A percentile compares a stretch with the other conserved stretches of the same genome.
phyloP scores from a whole-genome alignment of 805 yeast species.

The Torulaspora maleeae region DNA sequence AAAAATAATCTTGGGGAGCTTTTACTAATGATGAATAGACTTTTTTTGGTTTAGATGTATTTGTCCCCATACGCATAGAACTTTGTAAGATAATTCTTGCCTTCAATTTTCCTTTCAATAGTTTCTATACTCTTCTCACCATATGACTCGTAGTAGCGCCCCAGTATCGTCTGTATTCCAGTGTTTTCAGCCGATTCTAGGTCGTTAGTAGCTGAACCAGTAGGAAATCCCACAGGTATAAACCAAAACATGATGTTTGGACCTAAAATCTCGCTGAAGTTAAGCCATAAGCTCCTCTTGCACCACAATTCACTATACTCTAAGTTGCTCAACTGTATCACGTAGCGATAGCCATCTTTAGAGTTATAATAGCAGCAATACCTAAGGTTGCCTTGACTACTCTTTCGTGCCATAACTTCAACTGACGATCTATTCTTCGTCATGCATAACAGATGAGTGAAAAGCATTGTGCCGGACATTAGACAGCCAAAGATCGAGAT shows the following conservation, averaged over 20 bases:
- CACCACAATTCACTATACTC: conserved; percentile 26
- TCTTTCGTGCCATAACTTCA: conserved; percentile 47
- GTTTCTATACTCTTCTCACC: conserved; percentile 7
- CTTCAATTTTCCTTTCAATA: conserved; percentile 10
- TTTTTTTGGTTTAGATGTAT: background rate
- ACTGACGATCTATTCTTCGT: conserved; percentile 50
- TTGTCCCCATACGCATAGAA: conserved; percentile 15
- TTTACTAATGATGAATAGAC: background rate
- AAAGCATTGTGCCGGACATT: conserved; percentile 42
- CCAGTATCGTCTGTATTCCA: conserved; percentile 10
- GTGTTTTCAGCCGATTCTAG: conserved; percentile 9
- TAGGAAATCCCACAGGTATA: conserved; percentile 23
- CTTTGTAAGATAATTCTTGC: conserved; percentile 11
- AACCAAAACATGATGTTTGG: conserved; percentile 29
- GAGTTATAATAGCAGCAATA: conserved; percentile 28
- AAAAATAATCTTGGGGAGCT: background rate
- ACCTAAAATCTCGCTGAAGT: conserved; percentile 33
- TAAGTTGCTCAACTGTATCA: conserved; percentile 37
- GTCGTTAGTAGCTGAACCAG: conserved; percentile 1
- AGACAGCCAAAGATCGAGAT: conserved; percentile 43
- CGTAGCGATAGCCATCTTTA: conserved; percentile 39
- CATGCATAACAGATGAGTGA: conserved; percentile 45
- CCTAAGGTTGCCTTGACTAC: conserved; percentile 5
- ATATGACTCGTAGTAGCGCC: conserved; percentile 9
- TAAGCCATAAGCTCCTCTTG: conserved; percentile 20